Conservation (phyloP, 371 early-diverging fungal species). For the Rhizopus sp. region DNA sequence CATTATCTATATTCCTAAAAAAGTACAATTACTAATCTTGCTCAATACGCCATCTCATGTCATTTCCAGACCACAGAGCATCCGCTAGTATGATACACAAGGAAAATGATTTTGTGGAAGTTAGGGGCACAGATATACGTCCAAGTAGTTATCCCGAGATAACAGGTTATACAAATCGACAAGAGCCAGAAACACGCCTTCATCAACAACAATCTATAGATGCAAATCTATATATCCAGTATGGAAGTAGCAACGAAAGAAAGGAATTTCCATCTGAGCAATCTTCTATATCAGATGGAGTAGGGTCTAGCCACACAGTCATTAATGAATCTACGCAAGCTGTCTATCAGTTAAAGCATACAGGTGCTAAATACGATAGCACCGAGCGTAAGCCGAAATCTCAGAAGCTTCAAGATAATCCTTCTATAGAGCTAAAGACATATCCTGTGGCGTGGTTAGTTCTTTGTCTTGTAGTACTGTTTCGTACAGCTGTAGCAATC, state of each 20-base stretch:
- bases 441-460: constrained; percentile 43
- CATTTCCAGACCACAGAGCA: too few relatives aligned
- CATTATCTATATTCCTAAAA: too few relatives aligned
- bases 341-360: not conserved
- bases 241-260: not conserved
- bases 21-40: too few relatives aligned
- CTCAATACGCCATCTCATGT: too few relatives aligned
- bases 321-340: constrained; percentile 10
- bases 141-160: too few relatives aligned
- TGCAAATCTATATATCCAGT: too few relatives aligned
- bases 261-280: not conserved
- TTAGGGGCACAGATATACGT: too few relatives aligned
- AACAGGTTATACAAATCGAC: too few relatives aligned
- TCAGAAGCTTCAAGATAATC: not conserved
- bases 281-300: constrained; percentile 1
- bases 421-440: constrained; percentile 20
- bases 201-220: not conserved
- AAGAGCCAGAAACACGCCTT: not conserved
- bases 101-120: too few relatives aligned
- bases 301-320: constrained; percentile 13
- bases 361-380: not conserved
- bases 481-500: constrained; percentile 40
- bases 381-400: not conserved
- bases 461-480: constrained; percentile 32
- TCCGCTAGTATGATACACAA: too few relatives aligned